Evolutionary conservation across 1,139 yeast genomes (phyloP).

Genomic region (Pichia terricola): DNA sequence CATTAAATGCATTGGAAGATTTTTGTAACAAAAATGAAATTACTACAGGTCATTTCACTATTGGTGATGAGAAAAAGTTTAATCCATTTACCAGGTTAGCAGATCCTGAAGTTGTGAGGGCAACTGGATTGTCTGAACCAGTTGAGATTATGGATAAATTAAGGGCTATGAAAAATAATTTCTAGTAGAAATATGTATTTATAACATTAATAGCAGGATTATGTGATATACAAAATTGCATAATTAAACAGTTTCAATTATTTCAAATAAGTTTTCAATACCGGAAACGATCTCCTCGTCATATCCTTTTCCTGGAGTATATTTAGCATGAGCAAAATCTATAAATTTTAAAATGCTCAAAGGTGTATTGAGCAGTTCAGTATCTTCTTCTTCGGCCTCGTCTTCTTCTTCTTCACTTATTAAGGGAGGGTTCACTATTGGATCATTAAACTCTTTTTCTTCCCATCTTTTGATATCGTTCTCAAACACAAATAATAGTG

Average conservation of each 20-base stretch:
- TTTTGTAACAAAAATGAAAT: constrained; percentile 48
- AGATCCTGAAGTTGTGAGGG: constrained; percentile 35
- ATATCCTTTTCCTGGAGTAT: constrained; percentile 53
- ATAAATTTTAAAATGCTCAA: constrained; percentile 56
- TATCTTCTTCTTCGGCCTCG: constrained; percentile 22
- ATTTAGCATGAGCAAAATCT: constrained; percentile 83
- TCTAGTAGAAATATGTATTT: constrained; percentile 10
- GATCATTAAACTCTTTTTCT: constrained; percentile 24
- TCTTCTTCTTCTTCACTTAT: constrained; percentile 25
- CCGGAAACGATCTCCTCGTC: constrained; percentile 68
- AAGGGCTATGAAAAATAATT: constrained; percentile 41
- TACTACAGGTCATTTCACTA: constrained; percentile 78
- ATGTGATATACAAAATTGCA: too few species aligned
- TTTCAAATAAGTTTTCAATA: constrained; percentile 44
- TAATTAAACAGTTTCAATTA: constrained; percentile 12
- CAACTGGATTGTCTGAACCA: constrained; percentile 31
- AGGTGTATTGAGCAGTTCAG: constrained; percentile 21
- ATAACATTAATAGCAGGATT: too few species aligned
- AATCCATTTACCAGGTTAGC: constrained; percentile 82
- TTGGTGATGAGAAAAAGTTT: constrained; percentile 69
- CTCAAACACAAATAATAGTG: constrained; percentile 68
- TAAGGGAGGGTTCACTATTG: constrained; percentile 28
- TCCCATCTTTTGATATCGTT: constrained; percentile 48
- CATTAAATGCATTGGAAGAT: constrained; percentile 44
- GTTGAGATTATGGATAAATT: constrained; percentile 36